Conservation (phyloP, 352 stramenopile genomes). For the Phytopythium aichiense region DNA sequence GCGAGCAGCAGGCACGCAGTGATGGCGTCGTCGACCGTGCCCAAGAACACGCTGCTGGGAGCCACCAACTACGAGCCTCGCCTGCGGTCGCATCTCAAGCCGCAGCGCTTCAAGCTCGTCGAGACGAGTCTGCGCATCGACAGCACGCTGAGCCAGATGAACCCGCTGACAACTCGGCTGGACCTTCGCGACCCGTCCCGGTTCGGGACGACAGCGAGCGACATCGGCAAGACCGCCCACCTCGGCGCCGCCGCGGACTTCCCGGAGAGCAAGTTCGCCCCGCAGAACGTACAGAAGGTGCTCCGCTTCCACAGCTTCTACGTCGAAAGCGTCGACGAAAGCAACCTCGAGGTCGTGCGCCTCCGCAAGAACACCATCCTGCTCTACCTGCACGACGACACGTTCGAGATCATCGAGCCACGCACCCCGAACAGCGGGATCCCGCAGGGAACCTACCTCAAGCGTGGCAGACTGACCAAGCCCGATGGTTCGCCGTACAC, state of each 20-base stretch:
- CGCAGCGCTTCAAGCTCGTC: constrained; percentile 77
- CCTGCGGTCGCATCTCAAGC: constrained; percentile 64
- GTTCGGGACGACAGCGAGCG: constrained; percentile 56
- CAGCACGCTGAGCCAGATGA: constrained; percentile 57
- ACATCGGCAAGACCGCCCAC: constrained; percentile 45
- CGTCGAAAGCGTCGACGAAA: constrained; percentile 79
- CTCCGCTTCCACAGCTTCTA: constrained; percentile 88
- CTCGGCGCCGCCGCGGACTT: constrained; percentile 11
- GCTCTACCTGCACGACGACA: constrained; percentile 83
- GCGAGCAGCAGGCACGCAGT: not conserved
- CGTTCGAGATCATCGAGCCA: constrained; percentile 87
- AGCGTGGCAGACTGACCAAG: constrained; percentile 62
- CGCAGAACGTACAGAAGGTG: constrained; percentile 74
- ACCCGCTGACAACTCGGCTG: constrained; percentile 46
- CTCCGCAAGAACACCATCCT: constrained; percentile 77
- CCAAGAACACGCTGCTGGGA: constrained; percentile 73
- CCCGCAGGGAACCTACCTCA: constrained; percentile 84
- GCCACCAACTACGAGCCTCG: constrained; percentile 70
- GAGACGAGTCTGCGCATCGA: constrained; percentile 54
- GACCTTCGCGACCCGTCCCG: constrained; percentile 50
- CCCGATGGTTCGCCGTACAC: constrained; percentile 47
- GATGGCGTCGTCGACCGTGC: constrained; percentile 43
- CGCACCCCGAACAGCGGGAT: constrained; percentile 82
- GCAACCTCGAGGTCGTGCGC: constrained; percentile 67
- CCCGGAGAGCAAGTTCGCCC: constrained; percentile 74